These are phyloP conservation scores for Pythium volutum DNA, from an alignment of 352 stramenopile species.

Conservation along the genomic window DNA sequence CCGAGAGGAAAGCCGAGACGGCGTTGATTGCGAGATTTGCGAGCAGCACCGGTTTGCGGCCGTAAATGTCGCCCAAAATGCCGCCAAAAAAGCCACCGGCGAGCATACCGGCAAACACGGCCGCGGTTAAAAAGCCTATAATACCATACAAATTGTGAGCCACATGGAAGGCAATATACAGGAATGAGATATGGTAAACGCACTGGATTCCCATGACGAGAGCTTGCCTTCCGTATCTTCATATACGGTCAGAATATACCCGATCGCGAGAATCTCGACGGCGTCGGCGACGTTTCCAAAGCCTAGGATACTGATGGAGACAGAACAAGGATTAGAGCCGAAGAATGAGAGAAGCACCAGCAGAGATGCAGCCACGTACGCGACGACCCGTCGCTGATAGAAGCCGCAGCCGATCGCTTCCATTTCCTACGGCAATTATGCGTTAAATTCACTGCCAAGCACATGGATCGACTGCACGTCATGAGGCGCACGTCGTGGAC, in stretches of 20 bases:
- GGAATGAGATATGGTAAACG: constrained; percentile 7
- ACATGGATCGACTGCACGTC: not conserved
- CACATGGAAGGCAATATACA: not conserved
- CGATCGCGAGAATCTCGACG: constrained; percentile 88
- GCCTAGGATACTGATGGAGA: constrained; percentile 50
- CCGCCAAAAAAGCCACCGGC: constrained; percentile 72
- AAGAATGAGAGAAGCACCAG: not conserved
- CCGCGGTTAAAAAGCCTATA: constrained; percentile 80
- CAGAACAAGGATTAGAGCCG: too few species aligned
- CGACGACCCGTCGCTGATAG: constrained; percentile 66
- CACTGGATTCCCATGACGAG: constrained; percentile 74
- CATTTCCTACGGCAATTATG: constrained; percentile 48
- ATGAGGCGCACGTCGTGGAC: constrained; percentile 45
- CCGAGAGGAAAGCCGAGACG: constrained; percentile 67
- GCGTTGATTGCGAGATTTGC: constrained; percentile 81
- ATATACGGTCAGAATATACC: constrained; percentile 85
- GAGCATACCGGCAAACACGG: constrained; percentile 90
- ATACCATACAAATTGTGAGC: not conserved
- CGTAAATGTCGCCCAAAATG: constrained; percentile 73
- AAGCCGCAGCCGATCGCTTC: constrained; percentile 68
- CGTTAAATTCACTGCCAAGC: not conserved
- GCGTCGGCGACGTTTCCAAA: constrained; percentile 88
- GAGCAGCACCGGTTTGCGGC: constrained; percentile 74
- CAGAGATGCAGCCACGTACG: constrained; percentile 35
- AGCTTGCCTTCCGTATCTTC: constrained; percentile 61